A percentile compares a stretch with the other conserved stretches of the same genome.
phyloP scores from a whole-genome alignment of 768 basidiomycete species.

The Leccinum uliginosum region DNA sequence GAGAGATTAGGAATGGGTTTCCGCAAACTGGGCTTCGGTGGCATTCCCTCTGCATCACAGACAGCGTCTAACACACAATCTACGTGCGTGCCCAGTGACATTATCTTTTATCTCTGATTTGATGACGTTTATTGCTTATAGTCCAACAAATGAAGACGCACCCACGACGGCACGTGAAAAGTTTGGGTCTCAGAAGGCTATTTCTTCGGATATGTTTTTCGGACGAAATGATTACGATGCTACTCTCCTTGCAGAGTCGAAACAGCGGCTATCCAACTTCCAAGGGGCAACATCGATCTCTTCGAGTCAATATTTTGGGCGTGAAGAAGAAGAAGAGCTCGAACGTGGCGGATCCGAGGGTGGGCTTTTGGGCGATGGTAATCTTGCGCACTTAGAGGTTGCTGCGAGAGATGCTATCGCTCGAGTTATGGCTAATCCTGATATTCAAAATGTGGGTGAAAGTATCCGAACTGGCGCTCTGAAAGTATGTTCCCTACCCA shows the following conservation, averaged over 20 bases:
- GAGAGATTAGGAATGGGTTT: constrained; percentile 66
- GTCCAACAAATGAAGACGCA: constrained; percentile 45
- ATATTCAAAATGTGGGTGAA: constrained; percentile 82
- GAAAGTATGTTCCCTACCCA: constrained; percentile 50
- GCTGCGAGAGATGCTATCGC: constrained; percentile 75
- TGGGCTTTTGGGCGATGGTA: constrained; percentile 47
- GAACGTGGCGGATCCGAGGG: constrained; percentile 47
- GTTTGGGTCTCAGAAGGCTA: constrained; percentile 90
- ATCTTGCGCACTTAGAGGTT: constrained; percentile 50
- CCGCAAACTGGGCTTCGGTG: constrained; percentile 80
- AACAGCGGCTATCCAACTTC: constrained; percentile 77
- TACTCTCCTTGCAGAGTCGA: constrained; percentile 64
- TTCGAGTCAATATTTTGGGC: constrained; percentile 94
- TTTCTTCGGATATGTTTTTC: constrained; percentile 98
- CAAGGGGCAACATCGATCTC: constrained; percentile 91
- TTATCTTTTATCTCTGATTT: background rate
- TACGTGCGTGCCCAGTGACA: constrained; percentile 25
- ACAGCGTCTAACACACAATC: constrained; percentile 46
- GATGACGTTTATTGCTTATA: constrained; percentile 7
- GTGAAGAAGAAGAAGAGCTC: constrained; percentile 67
- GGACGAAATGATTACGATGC: constrained; percentile 87
- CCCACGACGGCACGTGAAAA: constrained; percentile 83
- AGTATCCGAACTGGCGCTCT: constrained; percentile 75
- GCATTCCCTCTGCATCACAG: constrained; percentile 60
- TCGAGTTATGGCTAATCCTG: constrained; percentile 75